Percentiles rank a stretch among this genome's conserved stretches.
phyloP scores from a whole-genome alignment of 768 basidiomycete genomes.

The Xerocomellus intermedius region DNA sequence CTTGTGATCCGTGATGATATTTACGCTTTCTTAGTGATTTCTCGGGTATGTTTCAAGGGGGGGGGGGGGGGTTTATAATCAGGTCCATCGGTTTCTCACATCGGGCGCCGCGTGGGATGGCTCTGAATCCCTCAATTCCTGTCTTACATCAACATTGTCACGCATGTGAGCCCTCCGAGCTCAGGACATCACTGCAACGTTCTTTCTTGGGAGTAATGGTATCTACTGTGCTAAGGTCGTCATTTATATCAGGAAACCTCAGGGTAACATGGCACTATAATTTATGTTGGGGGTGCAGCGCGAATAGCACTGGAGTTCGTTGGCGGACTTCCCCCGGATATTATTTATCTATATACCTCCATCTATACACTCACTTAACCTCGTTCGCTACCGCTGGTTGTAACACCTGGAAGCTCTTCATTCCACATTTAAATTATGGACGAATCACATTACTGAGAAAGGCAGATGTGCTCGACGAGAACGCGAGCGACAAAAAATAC shows the following conservation, averaged over 20 bases:
- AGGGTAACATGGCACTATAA: constrained; percentile 3
- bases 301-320: constrained; percentile 11
- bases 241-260: background rate
- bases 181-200: background rate
- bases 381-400: no score
- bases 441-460: constrained; percentile 4
- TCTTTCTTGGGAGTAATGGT: constrained; percentile 3
- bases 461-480: background rate
- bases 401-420: background rate
- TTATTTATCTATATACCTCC: constrained; percentile 5
- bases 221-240: constrained; percentile 1
- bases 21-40: constrained; percentile 22
- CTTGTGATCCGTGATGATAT: background rate
- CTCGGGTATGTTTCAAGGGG: background rate
- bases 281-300: background rate
- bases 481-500: background rate
- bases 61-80: background rate
- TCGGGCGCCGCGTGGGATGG: constrained; percentile 3
- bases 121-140: background rate
- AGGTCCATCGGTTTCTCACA: constrained; percentile 1
- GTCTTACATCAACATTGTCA: background rate
- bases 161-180: constrained; percentile 4
- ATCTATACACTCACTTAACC: background rate
- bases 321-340: background rate
- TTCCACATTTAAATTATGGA: background rate